Evolutionary conservation across 768 basidiomycete genomes (phyloP).

Genomic region (Cyclocybe cylindracea): DNA sequence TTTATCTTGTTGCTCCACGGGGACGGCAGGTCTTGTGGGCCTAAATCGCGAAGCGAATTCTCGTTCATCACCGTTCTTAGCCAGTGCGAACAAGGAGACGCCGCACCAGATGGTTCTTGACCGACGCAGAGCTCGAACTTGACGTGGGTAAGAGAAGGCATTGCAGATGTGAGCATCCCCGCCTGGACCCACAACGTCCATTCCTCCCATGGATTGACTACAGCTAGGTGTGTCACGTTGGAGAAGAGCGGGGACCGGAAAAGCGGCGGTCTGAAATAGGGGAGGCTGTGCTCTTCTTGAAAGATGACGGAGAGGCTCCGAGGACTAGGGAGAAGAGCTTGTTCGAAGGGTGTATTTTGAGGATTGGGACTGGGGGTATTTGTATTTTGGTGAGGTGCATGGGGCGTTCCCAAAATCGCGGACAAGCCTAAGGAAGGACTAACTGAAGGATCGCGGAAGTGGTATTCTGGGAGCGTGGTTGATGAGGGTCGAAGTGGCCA

Average conservation of each 20-base stretch:
- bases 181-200: slow-evolving; percentile 38
- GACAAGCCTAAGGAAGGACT: neutral
- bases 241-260: slow-evolving; percentile 34
- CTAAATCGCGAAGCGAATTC: neutral
- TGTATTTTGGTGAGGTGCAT: neutral
- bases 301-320: slow-evolving; percentile 32
- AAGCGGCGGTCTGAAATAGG: slow-evolving; percentile 17
- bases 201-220: slow-evolving; percentile 43
- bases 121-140: slow-evolving; percentile 39
- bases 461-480: neutral
- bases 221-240: slow-evolving; percentile 36
- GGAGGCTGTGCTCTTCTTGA: slow-evolving; percentile 18
- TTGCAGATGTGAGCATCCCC: slow-evolving; percentile 16
- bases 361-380: neutral
- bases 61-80: slow-evolving; percentile 12
- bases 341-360: slow-evolving; percentile 9
- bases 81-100: slow-evolving; percentile 12
- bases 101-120: slow-evolving; percentile 19
- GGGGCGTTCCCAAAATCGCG: slow-evolving; percentile 5
- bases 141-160: slow-evolving; percentile 35
- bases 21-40: neutral
- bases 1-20: slow-evolving; percentile 12
- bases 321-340: slow-evolving; percentile 27
- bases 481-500: slow-evolving; percentile 27
- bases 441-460: no score